A percentile compares a stretch with the other conserved stretches of the same genome.
These are phyloP conservation scores for Staphylotrichum longicolle DNA, from an alignment of 495 filamentous ascomycete genomes.

Conservation along the genomic window DNA sequence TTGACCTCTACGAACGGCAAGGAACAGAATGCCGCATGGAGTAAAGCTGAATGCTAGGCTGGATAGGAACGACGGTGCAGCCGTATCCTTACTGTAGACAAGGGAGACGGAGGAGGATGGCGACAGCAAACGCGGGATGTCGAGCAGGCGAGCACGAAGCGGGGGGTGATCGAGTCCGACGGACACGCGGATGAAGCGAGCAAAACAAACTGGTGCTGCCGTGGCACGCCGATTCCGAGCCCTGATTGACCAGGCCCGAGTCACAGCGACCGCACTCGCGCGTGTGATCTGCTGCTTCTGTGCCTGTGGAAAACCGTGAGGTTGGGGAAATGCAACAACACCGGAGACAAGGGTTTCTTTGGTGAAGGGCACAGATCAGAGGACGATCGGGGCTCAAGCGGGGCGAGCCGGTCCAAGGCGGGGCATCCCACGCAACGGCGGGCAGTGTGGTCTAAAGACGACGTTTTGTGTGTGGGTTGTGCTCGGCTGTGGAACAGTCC, in stretches of 20 bases:
- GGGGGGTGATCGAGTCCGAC: too few relatives aligned
- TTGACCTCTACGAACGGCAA: too few relatives aligned
- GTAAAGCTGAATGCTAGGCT: too few relatives aligned
- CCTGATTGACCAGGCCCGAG: constrained; percentile 10
- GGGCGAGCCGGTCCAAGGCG: not conserved
- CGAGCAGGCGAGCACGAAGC: too few relatives aligned
- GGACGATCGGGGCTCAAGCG: not conserved
- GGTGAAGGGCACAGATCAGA: not conserved
- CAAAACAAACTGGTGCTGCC: constrained; percentile 6
- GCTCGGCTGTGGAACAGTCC: too few relatives aligned
- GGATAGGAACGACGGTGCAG: too few relatives aligned
- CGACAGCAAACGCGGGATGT: too few relatives aligned
- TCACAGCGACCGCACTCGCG: not conserved
- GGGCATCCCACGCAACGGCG: not conserved
- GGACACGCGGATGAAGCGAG: not conserved
- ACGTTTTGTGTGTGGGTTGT: not conserved
- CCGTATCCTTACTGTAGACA: too few relatives aligned
- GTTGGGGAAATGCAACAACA: constrained; percentile 17
- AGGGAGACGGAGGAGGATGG: too few relatives aligned
- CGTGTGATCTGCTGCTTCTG: constrained; percentile 4
- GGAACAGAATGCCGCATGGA: too few relatives aligned
- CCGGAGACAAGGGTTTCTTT: too few relatives aligned
- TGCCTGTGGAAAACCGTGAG: constrained; percentile 10
- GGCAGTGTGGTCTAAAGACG: not conserved
- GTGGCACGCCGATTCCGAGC: not conserved